Conservation (phyloP, 75 land plant species). For the Pinus tabuliformis region DNA sequence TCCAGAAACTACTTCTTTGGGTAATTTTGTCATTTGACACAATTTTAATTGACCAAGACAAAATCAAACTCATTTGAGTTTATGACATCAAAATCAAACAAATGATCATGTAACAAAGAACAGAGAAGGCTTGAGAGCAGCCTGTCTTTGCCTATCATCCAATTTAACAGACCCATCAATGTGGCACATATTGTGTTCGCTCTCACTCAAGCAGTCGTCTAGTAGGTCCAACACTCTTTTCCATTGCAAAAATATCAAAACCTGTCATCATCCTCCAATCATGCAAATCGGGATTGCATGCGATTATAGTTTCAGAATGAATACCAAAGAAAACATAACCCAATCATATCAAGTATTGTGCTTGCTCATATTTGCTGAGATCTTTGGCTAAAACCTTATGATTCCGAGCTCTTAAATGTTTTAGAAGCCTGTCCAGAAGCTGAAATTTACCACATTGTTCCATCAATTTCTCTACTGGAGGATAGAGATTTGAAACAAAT, state of each 20-base stretch:
- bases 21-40: neutral
- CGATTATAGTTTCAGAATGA: neutral
- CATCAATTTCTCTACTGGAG: constrained; percentile 73
- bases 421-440: constrained; percentile 66
- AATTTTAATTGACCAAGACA: neutral
- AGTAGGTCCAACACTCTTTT: constrained; percentile 81
- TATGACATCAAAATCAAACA: neutral
- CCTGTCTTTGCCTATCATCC: constrained; percentile 71
- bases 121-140: constrained; percentile 2
- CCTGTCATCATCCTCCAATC: constrained; percentile 35
- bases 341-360: neutral
- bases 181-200: constrained; percentile 68
- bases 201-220: constrained; percentile 78
- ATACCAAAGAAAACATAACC: neutral
- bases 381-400: constrained; percentile 26
- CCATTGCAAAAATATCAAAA: constrained; percentile 90
- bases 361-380: neutral
- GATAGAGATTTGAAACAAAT: constrained; percentile 48
- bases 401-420: constrained; percentile 19
- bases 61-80: neutral
- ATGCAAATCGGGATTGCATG: neutral
- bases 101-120: neutral
- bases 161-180: constrained; percentile 77
- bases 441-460: constrained; percentile 87
- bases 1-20: neutral